These are phyloP conservation scores for Bipolaris zeicola DNA, from an alignment of 2,329 filamentous ascomycete genomes.

Conservation along the genomic window DNA sequence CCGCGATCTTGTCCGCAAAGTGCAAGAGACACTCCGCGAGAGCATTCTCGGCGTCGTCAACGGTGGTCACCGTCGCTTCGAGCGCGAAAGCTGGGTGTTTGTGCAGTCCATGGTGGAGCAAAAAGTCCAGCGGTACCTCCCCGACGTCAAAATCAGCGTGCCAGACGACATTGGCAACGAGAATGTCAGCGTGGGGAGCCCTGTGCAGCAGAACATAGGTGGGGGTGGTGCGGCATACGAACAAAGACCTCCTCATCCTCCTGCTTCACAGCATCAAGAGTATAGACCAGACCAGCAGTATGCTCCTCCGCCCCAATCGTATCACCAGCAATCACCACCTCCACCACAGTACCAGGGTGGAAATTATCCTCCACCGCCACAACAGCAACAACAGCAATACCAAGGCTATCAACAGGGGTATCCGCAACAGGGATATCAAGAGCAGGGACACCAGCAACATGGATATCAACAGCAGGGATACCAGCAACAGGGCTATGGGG, in stretches of 20 bases:
- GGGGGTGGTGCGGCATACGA: slow-evolving; percentile 10
- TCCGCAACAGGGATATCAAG: background rate
- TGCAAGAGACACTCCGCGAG: slow-evolving; percentile 38
- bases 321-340: slow-evolving; percentile 6
- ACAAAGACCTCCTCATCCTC: slow-evolving; percentile 12
- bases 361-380: slow-evolving; percentile 2
- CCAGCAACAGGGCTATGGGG: slow-evolving; percentile 10
- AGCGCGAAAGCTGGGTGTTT: slow-evolving; percentile 40
- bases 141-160: slow-evolving; percentile 37
- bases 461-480: slow-evolving; percentile 14
- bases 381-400: background rate
- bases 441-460: background rate
- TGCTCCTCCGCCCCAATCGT: slow-evolving; percentile 5
- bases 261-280: slow-evolving; percentile 14
- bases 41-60: slow-evolving; percentile 40
- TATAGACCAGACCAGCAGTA: slow-evolving; percentile 7
- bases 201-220: slow-evolving; percentile 20
- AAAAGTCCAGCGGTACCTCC: slow-evolving; percentile 37
- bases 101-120: slow-evolving; percentile 40
- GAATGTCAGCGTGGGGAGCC: slow-evolving; percentile 35
- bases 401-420: background rate
- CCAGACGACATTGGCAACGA: slow-evolving; percentile 42
- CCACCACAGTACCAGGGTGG: background rate
- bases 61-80: slow-evolving; percentile 38
- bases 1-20: slow-evolving; percentile 33